Base-by-base conservation (phyloP, 1,139 yeast species). In the Yamadazyma taylorii region DNA sequence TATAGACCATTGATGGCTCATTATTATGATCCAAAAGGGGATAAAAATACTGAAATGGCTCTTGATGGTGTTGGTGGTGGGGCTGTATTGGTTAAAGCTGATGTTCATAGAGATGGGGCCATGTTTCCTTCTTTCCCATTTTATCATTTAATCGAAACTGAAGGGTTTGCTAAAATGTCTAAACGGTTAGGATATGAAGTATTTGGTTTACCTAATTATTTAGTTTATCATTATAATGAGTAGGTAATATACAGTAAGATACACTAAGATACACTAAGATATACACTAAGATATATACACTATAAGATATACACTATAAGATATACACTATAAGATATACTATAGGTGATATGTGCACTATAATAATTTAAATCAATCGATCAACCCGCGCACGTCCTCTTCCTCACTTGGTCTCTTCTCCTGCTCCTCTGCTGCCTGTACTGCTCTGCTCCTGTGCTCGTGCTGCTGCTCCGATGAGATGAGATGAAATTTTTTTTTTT, bases 41-140 rank as follows among this genome's bases (percentile, higher is more conserved):
- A 81, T 43, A 47, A 55, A 11, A 68, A 72, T 43, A 74, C 81
- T 4, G 85, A 79, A 56, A 83, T 90, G 85, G 78, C 79, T 26
- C 72, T 92, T 43, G 98, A 92, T 60, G 98, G 98, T 59, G 97
- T 92, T 41, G 98, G 98, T 39, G 97, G 92, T 43, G 96, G 97
- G 22, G 95, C 97, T 30, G 81, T 95, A 25, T 61, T 92, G 63
- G 98, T 92, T 24, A 88, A 90, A 60, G 96, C 97, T 8, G 97
- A 89, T 50, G 98, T 92, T 40, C 98, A 92, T 64, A 78, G 98
- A 59, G 98, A 92, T 60, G 98, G 98, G 36, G 97, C 97, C 40
- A 90, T 90, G 97, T 92, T 92, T 78, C 98, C 98, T 14, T 86
- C 95, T 28, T 92, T 92, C 78, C 94, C 98, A 43, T 92, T 92